phyloP scores from a whole-genome alignment of 345 rosid genomes.

The Cardamine occulta region DNA sequence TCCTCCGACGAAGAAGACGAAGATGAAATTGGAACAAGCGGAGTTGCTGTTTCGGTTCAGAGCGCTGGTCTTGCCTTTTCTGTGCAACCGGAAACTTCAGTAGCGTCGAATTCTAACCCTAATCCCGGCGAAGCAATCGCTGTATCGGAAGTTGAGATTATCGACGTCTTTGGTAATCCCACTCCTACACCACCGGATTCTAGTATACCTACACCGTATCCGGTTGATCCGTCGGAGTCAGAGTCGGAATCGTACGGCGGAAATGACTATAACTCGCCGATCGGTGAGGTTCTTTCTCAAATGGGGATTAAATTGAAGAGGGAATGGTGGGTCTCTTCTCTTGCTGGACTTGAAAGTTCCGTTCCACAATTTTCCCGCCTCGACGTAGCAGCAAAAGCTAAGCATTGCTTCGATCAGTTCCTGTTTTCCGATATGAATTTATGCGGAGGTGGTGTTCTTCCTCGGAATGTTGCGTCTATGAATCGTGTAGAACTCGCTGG shows the following conservation, averaged over 20 bases:
- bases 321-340: slow-evolving; percentile 71
- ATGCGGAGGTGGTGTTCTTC: slow-evolving; percentile 81
- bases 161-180: slow-evolving; percentile 57
- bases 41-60: slow-evolving; percentile 16
- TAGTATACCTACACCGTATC: slow-evolving; percentile 29
- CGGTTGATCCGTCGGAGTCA: slow-evolving; percentile 12
- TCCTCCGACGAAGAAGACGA: slow-evolving; percentile 62
- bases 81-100: slow-evolving; percentile 34
- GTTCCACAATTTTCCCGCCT: slow-evolving; percentile 48
- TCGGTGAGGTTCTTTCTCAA: slow-evolving; percentile 50
- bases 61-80: slow-evolving; percentile 20
- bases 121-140: slow-evolving; percentile 36
- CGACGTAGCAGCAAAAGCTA: slow-evolving; percentile 61
- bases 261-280: slow-evolving; percentile 48
- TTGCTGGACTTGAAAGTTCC: slow-evolving; percentile 55
- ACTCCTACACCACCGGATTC: slow-evolving; percentile 44
- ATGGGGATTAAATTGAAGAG: slow-evolving; percentile 68
- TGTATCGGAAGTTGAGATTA: slow-evolving; percentile 62
- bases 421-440: slow-evolving; percentile 81
- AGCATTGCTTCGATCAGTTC: slow-evolving; percentile 76
- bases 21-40: slow-evolving; percentile 27
- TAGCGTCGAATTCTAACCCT: slow-evolving; percentile 34
- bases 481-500: slow-evolving; percentile 78
- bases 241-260: slow-evolving; percentile 16
- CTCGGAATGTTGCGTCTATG: slow-evolving; percentile 65